Conservation (phyloP, 306 rosid genomes). For the Vigna angularis region DNA sequence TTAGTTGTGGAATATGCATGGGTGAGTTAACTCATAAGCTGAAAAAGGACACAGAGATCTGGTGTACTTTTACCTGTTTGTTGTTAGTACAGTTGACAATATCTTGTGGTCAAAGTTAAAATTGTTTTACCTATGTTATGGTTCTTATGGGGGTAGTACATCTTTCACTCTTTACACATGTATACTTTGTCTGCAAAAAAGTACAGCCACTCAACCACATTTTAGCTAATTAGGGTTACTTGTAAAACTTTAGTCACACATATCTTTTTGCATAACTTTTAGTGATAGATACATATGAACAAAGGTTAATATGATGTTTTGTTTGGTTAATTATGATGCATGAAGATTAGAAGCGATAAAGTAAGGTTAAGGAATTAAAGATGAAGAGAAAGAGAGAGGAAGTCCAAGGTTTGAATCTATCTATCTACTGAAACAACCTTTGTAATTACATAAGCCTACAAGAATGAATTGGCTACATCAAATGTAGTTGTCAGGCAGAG, state of each 20-base stretch:
- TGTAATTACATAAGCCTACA: neutral
- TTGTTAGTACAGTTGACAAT: constrained; percentile 4
- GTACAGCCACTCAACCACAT: constrained; percentile 7
- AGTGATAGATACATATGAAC: neutral
- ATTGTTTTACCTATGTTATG: constrained; percentile 20
- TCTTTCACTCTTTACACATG: no score
- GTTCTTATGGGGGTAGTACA: neutral
- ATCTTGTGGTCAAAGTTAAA: constrained; percentile 6
- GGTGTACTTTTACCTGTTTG: constrained; percentile 27
- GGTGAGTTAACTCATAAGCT: neutral
- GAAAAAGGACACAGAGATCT: constrained; percentile 10
- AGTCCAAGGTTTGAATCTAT: neutral
- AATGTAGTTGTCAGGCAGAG: constrained; percentile 27
- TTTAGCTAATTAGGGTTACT: neutral
- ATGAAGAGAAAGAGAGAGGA: neutral
- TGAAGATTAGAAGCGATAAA: neutral
- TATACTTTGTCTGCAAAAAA: no score
- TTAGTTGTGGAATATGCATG: constrained; percentile 19
- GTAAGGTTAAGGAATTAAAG: neutral
- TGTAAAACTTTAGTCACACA: neutral
- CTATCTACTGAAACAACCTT: neutral
- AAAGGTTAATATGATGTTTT: no score
- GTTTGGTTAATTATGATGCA: neutral
- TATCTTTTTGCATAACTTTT: neutral
- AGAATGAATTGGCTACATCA: neutral